Base-by-base conservation (phyloP, 1,284 basidiomycete species). In the Xerocomus nothofagi region DNA sequence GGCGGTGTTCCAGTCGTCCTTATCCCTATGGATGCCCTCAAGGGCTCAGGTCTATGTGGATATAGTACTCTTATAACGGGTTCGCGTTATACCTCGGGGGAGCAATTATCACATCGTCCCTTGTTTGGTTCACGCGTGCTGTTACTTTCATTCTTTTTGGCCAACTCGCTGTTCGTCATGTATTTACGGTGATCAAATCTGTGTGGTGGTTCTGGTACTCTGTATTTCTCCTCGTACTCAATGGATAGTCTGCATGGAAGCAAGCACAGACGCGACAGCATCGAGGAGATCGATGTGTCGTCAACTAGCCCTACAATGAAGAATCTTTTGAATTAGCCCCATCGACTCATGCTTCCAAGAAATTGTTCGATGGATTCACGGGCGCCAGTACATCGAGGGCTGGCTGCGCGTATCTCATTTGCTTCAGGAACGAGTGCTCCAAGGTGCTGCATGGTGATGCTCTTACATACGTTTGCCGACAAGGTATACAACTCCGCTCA, bases 1-100 rank as follows among this genome's bases (percentile, higher is more conserved):
- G 85, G 85, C 23, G 86, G 85, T 24, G 69, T 72, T 20, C 75
- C 84, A 7, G 73, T 78, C 43, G 68, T 86, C 44, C 72, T 87
- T 31, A 66, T 79, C 1, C 79, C 79, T 11, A 56, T 62, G 33
- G 51, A 55, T 18, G 47, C 63, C 23, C 71, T 85, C 23, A 15
- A 62, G 24, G 64, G 61, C 34, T 76, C 76, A 11, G 71, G 71
- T 14, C 39, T 78, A 34, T 78, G 76, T 54, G 68, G 65, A 15
- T 56, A 47, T 24, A 27, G 17, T n/a, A 44, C 26, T 20, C 18
- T 43, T 20, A 8, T 17, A 9, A 26, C 40, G 14, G 31, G 17
- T 44, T 44, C 48, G 6, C 31, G 36, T 4, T 37, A 45, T 21
- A 1, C 29, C 30, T 65, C 63, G 1, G 46, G 48, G 15, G 39